A percentile compares a stretch with the other conserved stretches of the same genome.
Evolutionary conservation across 2,329 filamentous ascomycete genomes (phyloP).

Genomic region (Penicillium sp.): DNA sequence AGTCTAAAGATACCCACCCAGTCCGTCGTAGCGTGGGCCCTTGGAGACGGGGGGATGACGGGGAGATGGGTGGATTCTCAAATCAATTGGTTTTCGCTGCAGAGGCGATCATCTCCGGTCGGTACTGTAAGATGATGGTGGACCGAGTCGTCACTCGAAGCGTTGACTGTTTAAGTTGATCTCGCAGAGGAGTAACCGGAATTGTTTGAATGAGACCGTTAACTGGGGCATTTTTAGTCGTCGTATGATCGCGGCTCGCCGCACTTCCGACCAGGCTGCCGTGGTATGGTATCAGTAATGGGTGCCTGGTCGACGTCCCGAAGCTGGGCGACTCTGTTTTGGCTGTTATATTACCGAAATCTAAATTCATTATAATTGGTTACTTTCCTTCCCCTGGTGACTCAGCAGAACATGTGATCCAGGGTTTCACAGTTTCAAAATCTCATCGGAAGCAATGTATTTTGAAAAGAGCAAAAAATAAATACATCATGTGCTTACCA

Average conservation of each 20-base stretch:
- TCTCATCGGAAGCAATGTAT: no score
- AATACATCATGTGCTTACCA: neutral
- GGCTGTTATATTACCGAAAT: neutral
- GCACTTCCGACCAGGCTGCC: constrained; percentile 21
- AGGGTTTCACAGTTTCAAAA: neutral
- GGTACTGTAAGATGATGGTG: constrained; percentile 3
- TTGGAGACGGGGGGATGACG: constrained; percentile 4
- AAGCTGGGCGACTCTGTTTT: neutral
- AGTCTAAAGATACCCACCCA: constrained; percentile 11
- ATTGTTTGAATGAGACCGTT: neutral
- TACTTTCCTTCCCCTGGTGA: constrained; percentile 3
- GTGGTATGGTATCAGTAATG: constrained; percentile 1
- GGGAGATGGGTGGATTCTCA: constrained; percentile 8
- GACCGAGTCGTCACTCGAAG: constrained; percentile 5
- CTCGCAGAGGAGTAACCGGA: neutral
- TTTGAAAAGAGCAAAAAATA: no score
- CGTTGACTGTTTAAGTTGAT: neutral
- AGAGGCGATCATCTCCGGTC: constrained; percentile 9
- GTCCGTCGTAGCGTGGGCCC: constrained; percentile 5
- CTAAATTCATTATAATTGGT: neutral
- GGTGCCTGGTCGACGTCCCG: neutral
- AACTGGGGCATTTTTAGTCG: constrained; percentile 11
- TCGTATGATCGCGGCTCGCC: constrained; percentile 33
- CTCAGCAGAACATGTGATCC: constrained; percentile 15
- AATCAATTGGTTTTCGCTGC: constrained; percentile 10